phyloP scores from a whole-genome alignment of 345 rosid species.

The Populus tremula region DNA sequence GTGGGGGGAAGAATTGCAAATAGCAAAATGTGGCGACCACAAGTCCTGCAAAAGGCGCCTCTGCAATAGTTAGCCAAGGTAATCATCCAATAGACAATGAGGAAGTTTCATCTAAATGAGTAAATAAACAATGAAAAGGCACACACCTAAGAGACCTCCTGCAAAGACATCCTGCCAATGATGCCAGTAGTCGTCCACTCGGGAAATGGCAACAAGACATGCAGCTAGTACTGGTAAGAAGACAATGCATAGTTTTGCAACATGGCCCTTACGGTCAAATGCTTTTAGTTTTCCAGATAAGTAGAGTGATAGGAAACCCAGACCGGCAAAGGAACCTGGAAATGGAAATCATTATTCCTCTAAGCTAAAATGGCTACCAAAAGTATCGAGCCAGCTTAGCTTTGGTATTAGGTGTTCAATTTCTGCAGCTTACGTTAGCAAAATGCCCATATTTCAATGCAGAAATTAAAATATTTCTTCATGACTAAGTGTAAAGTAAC shows the following conservation, averaged over 20 bases:
- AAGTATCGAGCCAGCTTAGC: not conserved
- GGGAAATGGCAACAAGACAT: constrained; percentile 40
- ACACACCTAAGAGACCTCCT: constrained; percentile 40
- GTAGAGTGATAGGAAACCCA: constrained; percentile 42
- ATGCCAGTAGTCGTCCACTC: constrained; percentile 53
- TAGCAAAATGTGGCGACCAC: constrained; percentile 57
- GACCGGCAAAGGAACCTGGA: constrained; percentile 48
- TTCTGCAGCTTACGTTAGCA: not conserved
- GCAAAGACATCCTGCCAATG: constrained; percentile 50
- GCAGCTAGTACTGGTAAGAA: constrained; percentile 36
- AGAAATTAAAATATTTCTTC: not conserved
- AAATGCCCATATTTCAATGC: not conserved
- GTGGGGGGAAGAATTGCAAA: constrained; percentile 75
- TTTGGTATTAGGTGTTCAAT: not conserved
- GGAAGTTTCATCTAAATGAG: not conserved
- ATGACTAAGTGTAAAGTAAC: not conserved
- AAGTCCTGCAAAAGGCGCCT: constrained; percentile 41
- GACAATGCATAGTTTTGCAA: constrained; percentile 42
- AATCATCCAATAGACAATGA: not conserved
- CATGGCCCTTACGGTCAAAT: constrained; percentile 42
- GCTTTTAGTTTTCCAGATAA: constrained; percentile 43
- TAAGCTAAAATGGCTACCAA: not conserved
- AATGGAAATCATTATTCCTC: constrained; percentile 3
- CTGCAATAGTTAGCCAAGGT: constrained; percentile 10
- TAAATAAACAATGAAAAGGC: constrained; percentile 2